These are phyloP conservation scores for Exophiala alcalophila DNA, from an alignment of 2,329 filamentous ascomycete species.

Conservation along the genomic window DNA sequence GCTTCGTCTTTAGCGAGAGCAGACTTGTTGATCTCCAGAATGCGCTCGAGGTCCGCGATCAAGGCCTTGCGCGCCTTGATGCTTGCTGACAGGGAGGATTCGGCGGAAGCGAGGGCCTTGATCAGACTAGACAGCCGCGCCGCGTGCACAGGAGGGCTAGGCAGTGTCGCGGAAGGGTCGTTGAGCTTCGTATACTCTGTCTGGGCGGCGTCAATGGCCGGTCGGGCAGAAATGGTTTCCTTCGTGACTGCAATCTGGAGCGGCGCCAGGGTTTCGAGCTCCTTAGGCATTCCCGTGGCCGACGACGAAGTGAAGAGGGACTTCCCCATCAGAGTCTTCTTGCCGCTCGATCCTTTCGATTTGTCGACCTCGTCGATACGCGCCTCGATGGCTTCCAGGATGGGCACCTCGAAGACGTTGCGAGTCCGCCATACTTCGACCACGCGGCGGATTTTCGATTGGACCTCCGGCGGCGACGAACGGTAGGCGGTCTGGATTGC, in stretches of 20 bases:
- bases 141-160: conserved; percentile 85
- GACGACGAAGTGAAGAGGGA: conserved; percentile 66
- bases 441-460: conserved; percentile 81
- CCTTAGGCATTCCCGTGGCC: conserved; percentile 61
- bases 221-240: conserved; percentile 64
- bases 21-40: conserved; percentile 70
- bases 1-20: conserved; percentile 68
- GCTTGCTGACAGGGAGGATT: conserved; percentile 82
- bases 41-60: conserved; percentile 75
- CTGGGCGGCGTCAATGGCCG: conserved; percentile 66
- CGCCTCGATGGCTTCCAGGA: conserved; percentile 76
- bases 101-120: conserved; percentile 81
- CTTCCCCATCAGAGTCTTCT: conserved; percentile 59
- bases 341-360: conserved; percentile 42
- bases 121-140: conserved; percentile 85
- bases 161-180: conserved; percentile 64
- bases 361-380: conserved; percentile 68
- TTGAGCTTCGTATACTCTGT: conserved; percentile 81
- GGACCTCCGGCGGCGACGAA: conserved; percentile 78
- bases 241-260: conserved; percentile 73
- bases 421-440: conserved; percentile 93
- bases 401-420: conserved; percentile 74
- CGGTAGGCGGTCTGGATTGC: conserved; percentile 89
- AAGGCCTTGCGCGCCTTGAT: conserved; percentile 80
- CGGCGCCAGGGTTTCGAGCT: conserved; percentile 72